Base-by-base conservation (phyloP, 2,329 filamentous ascomycete genomes). In the Colletotrichum echinochloae region DNA sequence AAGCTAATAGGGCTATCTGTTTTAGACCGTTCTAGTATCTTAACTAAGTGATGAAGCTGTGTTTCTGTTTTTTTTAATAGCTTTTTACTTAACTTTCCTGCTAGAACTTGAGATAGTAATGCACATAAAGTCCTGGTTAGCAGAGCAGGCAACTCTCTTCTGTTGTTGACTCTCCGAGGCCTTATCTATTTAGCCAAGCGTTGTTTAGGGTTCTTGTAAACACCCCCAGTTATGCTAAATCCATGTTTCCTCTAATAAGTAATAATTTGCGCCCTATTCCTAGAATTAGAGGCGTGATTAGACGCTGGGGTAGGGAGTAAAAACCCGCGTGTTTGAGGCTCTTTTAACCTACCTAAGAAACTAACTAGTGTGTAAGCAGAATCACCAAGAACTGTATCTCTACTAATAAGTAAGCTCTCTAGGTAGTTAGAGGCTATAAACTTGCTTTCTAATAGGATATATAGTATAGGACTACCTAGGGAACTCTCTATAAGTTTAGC, bases 271-370 rank as follows among this genome's bases (percentile, higher is more conserved):
- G 14, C 14, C 41, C 1, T 23, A 30, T 57, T 16, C 48, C 26
- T 3, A 33, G 30, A 54, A 18, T 20, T 11, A 14, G 60, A 62
- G 48, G 48, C 12, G 46, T 62, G 16, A 54, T 54, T 16, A 16
- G 44, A 65, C 28, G 52, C 35, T 59, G 28, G 54, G 3, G 54
- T 51, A 59, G 62, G 54, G 20, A 65, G 20, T 16, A 23, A 6
- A 18, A 59, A 63, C 51, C n/a, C 23, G 44, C 33, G n/a, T 57
- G 30, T 57, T 57, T 51, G 30, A 57, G 52, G 41, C 41, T n/a
- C 23, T 65, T 37, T 18, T 16, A 57, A 12, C 7, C 41, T 23
- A 11, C 16, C 30, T 6, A 51, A 41, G 62, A 2, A n/a, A 64
- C 33, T 20, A 16, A 44, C 30, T 11, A 9, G n/a, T 28, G 26